Base-by-base conservation (phyloP, 1,139 yeast species). In the Pneumocystis carinii region DNA sequence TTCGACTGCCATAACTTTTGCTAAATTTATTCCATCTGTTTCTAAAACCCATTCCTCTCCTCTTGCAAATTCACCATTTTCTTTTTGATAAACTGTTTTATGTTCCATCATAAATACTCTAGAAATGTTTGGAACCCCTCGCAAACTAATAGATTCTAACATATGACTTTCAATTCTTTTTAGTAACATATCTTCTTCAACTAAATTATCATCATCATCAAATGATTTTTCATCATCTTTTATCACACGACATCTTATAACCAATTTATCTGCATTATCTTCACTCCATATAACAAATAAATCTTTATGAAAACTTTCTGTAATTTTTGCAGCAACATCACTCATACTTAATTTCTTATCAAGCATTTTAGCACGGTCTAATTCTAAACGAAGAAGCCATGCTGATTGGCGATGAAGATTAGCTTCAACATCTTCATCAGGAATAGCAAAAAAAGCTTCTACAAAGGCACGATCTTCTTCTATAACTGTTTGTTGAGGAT, bases 281-380 rank as follows among this genome's bases (percentile, higher is more conserved):
- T 94, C 98, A 61, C 97, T 90, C 98, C 98, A 94, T 72, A 94
- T 92, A 62, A 94, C 96, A 72, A 90, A 92, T 77, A 92, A 78
- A 76, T 92, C 97, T 71, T 90, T 95, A 65, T 92, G 95, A 74
- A 92, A 94, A 69, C 89, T 87, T 72, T 87, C 92, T 67, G 92
- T 86, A 68, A 94, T 94, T 79, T 87, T 90, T 70, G 90, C 95
- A 42, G 98, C 97, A 65, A 94, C 98, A 78, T 92, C 97, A 67
- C 95, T 89, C 97, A 94, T 92, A 8, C 96, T 89, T 73, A 94
- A 82, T 75, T 92, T 96, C 76, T 92, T 90, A 78, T 94, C 98
- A 71, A 90, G 86, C 96, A 94, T 89, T 77, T 92, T 92, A 61
- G 97, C 97, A 81, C 98, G 94, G 75, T 94, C 98, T 66, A 94